A percentile compares a stretch with the other conserved stretches of the same genome.
These are phyloP conservation scores for Nannochloris sp. DNA, from an alignment of 139 green algal species.

Conservation along the genomic window DNA sequence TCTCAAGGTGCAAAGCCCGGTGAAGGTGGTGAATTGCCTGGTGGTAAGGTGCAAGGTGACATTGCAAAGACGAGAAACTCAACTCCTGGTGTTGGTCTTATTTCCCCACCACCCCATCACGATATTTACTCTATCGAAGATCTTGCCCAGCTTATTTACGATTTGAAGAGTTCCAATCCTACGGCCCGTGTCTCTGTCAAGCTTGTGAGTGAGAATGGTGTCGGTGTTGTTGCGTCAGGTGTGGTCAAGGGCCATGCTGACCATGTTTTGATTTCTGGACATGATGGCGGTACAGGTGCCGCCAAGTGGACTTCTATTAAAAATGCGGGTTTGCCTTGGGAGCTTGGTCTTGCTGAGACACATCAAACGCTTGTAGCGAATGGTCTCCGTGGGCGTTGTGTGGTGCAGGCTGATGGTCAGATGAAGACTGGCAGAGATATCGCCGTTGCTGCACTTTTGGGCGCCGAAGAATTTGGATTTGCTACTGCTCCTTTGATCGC, in stretches of 20 bases:
- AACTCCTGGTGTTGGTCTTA: constrained; percentile 85
- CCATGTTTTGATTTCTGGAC: constrained; percentile 91
- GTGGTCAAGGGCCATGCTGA: constrained; percentile 94
- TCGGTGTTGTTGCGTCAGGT: constrained; percentile 70
- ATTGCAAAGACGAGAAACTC: constrained; percentile 66
- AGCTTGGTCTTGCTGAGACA: constrained; percentile 89
- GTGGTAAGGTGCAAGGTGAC: constrained; percentile 72
- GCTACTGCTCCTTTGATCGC: constrained; percentile 92
- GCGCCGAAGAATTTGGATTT: constrained; percentile 96
- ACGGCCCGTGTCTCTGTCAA: constrained; percentile 76
- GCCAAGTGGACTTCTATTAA: constrained; percentile 79
- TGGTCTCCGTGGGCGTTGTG: constrained; percentile 81
- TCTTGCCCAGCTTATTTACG: constrained; percentile 95
- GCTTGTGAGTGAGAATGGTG: constrained; percentile 91
- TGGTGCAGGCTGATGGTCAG: constrained; percentile 86
- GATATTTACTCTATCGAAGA: constrained; percentile 99
- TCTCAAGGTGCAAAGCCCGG: constrained; percentile 69
- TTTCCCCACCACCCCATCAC: constrained; percentile 91
- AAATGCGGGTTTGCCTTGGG: constrained; percentile 80
- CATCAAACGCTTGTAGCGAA: constrained; percentile 96
- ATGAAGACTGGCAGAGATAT: constrained; percentile 91
- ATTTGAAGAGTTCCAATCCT: constrained; percentile 73
- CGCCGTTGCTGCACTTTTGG: constrained; percentile 76
- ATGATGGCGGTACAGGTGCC: constrained; percentile 88
- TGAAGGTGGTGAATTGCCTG: constrained; percentile 90